phyloP scores from a whole-genome alignment of 2,329 filamentous ascomycete species.

The Periconia sp. region DNA sequence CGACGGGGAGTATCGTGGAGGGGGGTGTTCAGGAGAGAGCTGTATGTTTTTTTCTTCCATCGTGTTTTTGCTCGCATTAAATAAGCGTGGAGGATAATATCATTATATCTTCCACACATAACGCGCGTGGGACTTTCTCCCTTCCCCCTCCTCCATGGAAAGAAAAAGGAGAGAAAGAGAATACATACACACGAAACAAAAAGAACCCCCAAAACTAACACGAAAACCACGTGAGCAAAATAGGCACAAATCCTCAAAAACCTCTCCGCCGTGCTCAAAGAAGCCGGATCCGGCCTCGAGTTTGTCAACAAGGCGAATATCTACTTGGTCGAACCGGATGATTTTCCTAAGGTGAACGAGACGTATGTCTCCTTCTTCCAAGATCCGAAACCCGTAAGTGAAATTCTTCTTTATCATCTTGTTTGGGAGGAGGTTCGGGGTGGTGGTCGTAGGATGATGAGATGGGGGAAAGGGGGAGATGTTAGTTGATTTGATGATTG shows the following conservation, averaged over 20 bases:
- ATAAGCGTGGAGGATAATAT: too few species aligned
- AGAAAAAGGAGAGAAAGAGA: neutral
- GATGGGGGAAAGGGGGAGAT: neutral
- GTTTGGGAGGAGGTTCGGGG: neutral
- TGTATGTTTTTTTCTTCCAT: conserved; percentile 20
- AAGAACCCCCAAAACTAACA: too few species aligned
- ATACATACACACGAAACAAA: neutral
- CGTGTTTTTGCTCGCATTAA: too few species aligned
- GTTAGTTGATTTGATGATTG: too few species aligned
- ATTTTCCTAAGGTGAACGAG: conserved; percentile 63
- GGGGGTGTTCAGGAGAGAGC: conserved; percentile 59
- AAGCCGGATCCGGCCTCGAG: conserved; percentile 59
- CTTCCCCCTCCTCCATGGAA: too few species aligned
- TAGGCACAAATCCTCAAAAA: neutral
- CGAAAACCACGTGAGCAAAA: neutral
- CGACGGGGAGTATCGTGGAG: conserved; percentile 55
- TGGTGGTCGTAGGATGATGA: neutral
- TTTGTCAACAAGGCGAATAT: conserved; percentile 70
- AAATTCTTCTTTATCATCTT: neutral
- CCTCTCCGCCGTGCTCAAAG: conserved; percentile 55
- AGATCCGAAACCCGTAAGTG: conserved; percentile 2
- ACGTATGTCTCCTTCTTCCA: conserved; percentile 56
- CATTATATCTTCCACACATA: too few species aligned
- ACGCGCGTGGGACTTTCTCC: too few species aligned
- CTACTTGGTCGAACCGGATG: conserved; percentile 65